These are phyloP conservation scores for Oenanthe sinensis DNA, from an alignment of 129 eudicot species.

Conservation along the genomic window DNA sequence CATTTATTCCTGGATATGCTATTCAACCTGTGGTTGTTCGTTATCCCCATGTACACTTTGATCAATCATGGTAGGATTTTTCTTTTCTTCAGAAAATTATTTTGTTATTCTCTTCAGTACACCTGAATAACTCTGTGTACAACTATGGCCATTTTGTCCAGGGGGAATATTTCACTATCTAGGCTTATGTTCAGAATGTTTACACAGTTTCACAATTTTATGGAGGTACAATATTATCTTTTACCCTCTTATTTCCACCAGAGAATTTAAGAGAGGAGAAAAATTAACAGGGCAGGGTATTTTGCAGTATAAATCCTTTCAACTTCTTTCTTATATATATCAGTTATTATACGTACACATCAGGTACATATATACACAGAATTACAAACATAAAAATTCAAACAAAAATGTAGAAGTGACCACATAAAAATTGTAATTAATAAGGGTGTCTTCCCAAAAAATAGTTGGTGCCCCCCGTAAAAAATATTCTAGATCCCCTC, in stretches of 20 bases:
- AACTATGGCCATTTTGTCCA: constrained; percentile 22
- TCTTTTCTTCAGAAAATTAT: not conserved
- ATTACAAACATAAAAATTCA: not conserved
- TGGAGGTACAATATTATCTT: constrained; percentile 59
- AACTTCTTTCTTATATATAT: not conserved
- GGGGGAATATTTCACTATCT: constrained; percentile 73
- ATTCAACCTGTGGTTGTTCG: constrained; percentile 90
- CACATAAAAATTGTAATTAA: too few species aligned
- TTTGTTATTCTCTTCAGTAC: not conserved
- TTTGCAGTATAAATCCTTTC: not conserved
- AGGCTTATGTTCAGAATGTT: constrained; percentile 95
- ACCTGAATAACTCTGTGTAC: not conserved
- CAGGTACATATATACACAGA: not conserved
- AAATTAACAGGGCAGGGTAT: not conserved
- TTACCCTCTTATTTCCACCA: constrained; percentile 1
- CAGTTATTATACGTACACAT: not conserved
- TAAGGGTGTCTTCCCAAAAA: too few species aligned
- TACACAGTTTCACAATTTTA: constrained; percentile 88
- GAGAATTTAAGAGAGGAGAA: not conserved
- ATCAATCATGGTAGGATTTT: constrained; percentile 78
- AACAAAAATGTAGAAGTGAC: too few species aligned
- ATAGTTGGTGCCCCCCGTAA: too few species aligned
- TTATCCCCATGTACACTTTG: constrained; percentile 93
- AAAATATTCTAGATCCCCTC: too few species aligned
- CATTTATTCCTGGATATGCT: constrained; percentile 86